phyloP scores from a whole-genome alignment of 768 basidiomycete genomes.

The Trametes gibbosa region DNA sequence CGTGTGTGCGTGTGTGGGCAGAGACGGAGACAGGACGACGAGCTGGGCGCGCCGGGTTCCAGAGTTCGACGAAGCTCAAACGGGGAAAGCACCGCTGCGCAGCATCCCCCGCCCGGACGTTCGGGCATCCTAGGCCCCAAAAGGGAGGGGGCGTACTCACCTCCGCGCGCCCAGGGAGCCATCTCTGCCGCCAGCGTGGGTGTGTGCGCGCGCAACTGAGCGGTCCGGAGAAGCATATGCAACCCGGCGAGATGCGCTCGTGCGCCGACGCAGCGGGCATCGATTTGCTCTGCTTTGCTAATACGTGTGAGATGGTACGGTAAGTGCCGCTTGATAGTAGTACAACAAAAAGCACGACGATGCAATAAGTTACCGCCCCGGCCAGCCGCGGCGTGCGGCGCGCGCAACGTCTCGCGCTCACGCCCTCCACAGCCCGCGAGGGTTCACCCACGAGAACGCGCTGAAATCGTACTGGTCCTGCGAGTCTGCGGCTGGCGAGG shows the following conservation, averaged over 20 bases:
- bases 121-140: neutral
- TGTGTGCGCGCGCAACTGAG: too few species aligned
- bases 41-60: too few species aligned
- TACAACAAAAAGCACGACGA: neutral
- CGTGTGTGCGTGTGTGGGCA: too few species aligned
- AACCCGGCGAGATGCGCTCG: too few species aligned
- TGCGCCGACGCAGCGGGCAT: neutral
- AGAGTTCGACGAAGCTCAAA: neutral
- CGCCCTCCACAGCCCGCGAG: constrained; percentile 17
- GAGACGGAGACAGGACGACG: too few species aligned
- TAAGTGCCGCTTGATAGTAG: neutral
- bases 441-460: constrained; percentile 20
- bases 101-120: neutral
- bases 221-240: too few species aligned
- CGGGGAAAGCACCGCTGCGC: neutral
- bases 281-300: neutral
- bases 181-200: too few species aligned
- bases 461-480: constrained; percentile 3
- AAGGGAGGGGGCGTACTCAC: neutral
- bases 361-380: neutral
- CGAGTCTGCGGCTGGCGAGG: neutral
- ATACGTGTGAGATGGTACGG: neutral
- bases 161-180: constrained; percentile 2
- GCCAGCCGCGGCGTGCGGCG: neutral
- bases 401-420: neutral